These are phyloP conservation scores for Fusarium lyarnte DNA, from an alignment of 2,329 filamentous ascomycete species.

Conservation along the genomic window DNA sequence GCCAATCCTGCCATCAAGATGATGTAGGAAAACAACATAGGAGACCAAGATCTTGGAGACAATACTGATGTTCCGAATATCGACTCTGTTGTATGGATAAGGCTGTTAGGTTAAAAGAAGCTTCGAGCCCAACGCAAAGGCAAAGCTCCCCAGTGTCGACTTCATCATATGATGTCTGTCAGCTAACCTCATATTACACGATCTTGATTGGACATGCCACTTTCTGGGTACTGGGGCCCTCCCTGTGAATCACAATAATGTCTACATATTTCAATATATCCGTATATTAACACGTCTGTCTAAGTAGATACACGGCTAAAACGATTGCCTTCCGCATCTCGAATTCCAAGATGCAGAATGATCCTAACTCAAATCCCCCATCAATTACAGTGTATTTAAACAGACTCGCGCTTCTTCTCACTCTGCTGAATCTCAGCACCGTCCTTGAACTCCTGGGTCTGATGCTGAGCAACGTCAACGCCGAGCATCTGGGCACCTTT, in stretches of 20 bases:
- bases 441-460: slow-evolving; percentile 35
- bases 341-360: neutral
- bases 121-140: neutral
- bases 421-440: slow-evolving; percentile 34
- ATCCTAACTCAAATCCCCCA: neutral
- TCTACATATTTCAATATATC: neutral
- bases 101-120: neutral
- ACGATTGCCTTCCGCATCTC: neutral
- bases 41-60: neutral
- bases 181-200: neutral
- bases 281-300: neutral
- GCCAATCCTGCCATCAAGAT: neutral
- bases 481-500: slow-evolving; percentile 44
- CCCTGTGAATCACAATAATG: neutral
- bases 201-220: neutral
- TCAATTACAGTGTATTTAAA: slow-evolving; percentile 9
- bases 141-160: neutral
- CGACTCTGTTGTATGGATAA: neutral
- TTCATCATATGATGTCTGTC: neutral
- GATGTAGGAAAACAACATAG: neutral
- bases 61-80: neutral
- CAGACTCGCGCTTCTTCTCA: slow-evolving; percentile 37
- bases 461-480: slow-evolving; percentile 6
- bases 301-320: neutral
- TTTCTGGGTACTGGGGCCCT: neutral